These are phyloP conservation scores for Lepidopterella palustris DNA, from an alignment of 495 filamentous ascomycete species.

Conservation along the genomic window DNA sequence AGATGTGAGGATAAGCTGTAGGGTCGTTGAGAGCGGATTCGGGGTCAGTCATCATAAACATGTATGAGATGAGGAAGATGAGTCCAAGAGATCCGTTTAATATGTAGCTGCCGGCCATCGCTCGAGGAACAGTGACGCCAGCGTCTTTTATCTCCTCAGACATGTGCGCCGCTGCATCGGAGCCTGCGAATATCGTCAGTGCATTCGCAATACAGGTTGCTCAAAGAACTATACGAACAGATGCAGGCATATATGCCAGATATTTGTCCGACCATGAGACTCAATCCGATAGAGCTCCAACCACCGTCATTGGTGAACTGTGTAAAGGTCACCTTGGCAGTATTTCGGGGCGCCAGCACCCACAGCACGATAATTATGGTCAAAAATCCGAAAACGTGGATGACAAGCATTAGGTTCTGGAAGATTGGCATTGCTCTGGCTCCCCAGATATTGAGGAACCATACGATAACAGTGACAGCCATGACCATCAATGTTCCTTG, in stretches of 20 bases:
- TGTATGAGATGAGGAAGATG: slow-evolving; percentile 14
- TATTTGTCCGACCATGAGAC: slow-evolving; percentile 49
- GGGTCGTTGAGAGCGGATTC: slow-evolving; percentile 27
- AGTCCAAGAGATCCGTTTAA: slow-evolving; percentile 31
- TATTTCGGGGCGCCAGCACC: slow-evolving; percentile 16
- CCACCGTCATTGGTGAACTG: slow-evolving; percentile 21
- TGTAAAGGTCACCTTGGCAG: slow-evolving; percentile 10
- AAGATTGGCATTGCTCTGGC: slow-evolving; percentile 37
- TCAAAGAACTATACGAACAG: slow-evolving; percentile 16
- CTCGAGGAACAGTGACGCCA: slow-evolving; percentile 21
- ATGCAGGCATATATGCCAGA: slow-evolving; percentile 41
- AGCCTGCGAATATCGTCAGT: slow-evolving; percentile 12
- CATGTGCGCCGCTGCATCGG: slow-evolving; percentile 31
- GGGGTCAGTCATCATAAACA: slow-evolving; percentile 42
- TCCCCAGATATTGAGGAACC: slow-evolving; percentile 48
- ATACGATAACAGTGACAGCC: slow-evolving; percentile 22
- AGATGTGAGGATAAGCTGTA: slow-evolving; percentile 48
- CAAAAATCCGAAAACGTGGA: slow-evolving; percentile 30
- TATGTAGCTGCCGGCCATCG: slow-evolving; percentile 29
- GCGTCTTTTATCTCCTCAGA: slow-evolving; percentile 30
- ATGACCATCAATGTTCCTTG: slow-evolving; percentile 56
- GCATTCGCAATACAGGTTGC: not conserved
- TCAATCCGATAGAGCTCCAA: slow-evolving; percentile 27
- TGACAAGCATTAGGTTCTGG: slow-evolving; percentile 26
- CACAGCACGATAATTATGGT: slow-evolving; percentile 23